Conservation (phyloP, 176 grass and related monocot species). For the Calamus simplicifolius region DNA sequence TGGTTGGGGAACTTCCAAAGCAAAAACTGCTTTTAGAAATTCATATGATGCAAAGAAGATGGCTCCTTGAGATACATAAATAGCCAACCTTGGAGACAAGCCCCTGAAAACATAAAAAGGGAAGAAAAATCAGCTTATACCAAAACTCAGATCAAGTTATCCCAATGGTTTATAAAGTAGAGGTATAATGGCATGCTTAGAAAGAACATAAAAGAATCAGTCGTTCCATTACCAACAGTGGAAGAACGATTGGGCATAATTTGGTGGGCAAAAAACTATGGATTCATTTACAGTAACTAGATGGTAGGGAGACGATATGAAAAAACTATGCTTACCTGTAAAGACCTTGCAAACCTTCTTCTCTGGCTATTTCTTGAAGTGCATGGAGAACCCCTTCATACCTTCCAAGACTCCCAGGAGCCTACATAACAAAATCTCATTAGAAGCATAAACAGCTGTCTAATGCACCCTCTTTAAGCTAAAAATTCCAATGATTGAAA, state of each 20-base stretch:
- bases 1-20: constrained; percentile 26
- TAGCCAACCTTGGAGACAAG: constrained; percentile 64
- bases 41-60: constrained; percentile 92
- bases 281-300: no score
- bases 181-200: no score
- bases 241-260: no score
- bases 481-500: no score
- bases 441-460: no score
- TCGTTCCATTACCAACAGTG: no score
- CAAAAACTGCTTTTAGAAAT: constrained; percentile 62
- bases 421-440: constrained; percentile 19
- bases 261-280: no score
- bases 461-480: no score
- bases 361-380: constrained; percentile 59
- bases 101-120: constrained; percentile 44
- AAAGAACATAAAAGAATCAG: no score
- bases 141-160: no score
- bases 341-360: constrained; percentile 68
- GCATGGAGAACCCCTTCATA: constrained; percentile 65
- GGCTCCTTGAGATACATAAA: constrained; percentile 85
- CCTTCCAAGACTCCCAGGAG: constrained; percentile 39
- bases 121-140: not conserved
- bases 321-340: constrained; percentile 35
- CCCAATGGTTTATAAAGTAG: no score
- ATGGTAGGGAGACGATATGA: no score